Base-by-base conservation (phyloP, 1,284 basidiomycete genomes). In the Apiotrichum sp. region DNA sequence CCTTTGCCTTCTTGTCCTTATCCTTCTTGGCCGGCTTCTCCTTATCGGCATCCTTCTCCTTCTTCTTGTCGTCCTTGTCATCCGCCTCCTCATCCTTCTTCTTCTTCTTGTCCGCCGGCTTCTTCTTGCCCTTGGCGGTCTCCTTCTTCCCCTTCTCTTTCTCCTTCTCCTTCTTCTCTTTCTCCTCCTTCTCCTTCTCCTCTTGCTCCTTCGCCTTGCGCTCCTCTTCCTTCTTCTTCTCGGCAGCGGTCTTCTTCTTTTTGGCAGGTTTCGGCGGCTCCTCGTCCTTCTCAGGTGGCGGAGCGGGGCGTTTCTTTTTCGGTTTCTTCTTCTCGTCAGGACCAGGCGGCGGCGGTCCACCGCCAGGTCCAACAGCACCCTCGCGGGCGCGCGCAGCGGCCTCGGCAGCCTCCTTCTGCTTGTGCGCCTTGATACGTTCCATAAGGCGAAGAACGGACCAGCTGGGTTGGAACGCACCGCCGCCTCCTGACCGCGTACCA, bases 381-480 rank as follows among this genome's bases (percentile, higher is more conserved):
- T 9, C 40, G 8, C 40, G 29, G 5, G 56, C 55, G 16, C 61
- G 57, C 11, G 52, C 55, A 8, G 56, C 55, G 1, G 58, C 57
- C 6, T 57, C 61, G 16, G 29, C 41, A 41, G 59, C 61, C 47
- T 57, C 57, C 34, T 59, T 48, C 42, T 59, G 55, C 36, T 52
- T 55, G 47, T 57, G 58, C 45, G 43, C 49, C 36, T 55, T 52
- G 44, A 68, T 53, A 9, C 62, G 56, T 47, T 73, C 72, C 47
- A 68, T 64, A 3, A 65, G 47, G 3, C 68, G 57, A n/a, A 74
- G 47, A 14, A 74, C 63, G 6, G 54, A 55, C 68, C 70, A 74
- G 46, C 62, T 69, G 13, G 72, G 68, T 54, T 71, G 69, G 61
- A 72, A 73, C 3, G 60, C 58, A 11, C 57, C 63, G 2, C 44